Base-by-base conservation (phyloP, 306 rosid species). In the Dryas drummondii region DNA sequence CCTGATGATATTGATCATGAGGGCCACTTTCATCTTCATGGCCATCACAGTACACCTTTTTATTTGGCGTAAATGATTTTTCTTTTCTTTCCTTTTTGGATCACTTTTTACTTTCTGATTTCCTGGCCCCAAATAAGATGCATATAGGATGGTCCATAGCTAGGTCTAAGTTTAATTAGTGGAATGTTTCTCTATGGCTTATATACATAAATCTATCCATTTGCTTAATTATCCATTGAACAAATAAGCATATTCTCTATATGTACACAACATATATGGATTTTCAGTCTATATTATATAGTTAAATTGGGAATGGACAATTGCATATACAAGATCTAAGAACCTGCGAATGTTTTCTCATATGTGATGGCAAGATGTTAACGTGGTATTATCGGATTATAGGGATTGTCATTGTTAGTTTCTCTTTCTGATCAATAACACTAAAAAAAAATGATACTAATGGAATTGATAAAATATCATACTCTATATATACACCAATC, bases 1-100 rank as follows among this genome's bases (percentile, higher is more conserved):
- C 82, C 82, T 73, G 71, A 75, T 66, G 37, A 68, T 26, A 7
- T 9, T 58, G 40, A 57, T 60, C 66, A 60, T 32, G 66, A 61
- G 78, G 78, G 88, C 77, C 87, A 80, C 86, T 78, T 81, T 86
- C 84, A 42, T 67, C 63, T 82, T 76, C 86, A 76, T 86, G 85
- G 81, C 9, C 68, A 7, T 8, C 26, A 46, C 26, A 26, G 84
- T 32, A 32, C 37, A 78, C 84, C 91, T 84, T 84, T 74, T 50
- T 54, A 52, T 54, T 41, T 63, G 60, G 44, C 44, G 76, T 66
- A 83, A 74, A 75, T 79, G 80, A 80, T 78, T 72, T 78, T 73
- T 75, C 75, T 76, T 80, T 84, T 77, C 74, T 3, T 58, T 70
- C 62, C 56, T 59, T 74, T 75, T 79, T 61, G 17, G 75, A 50